Evolutionary conservation across 257 asterid species (phyloP).

Genomic region (Scutellaria baicalensis): DNA sequence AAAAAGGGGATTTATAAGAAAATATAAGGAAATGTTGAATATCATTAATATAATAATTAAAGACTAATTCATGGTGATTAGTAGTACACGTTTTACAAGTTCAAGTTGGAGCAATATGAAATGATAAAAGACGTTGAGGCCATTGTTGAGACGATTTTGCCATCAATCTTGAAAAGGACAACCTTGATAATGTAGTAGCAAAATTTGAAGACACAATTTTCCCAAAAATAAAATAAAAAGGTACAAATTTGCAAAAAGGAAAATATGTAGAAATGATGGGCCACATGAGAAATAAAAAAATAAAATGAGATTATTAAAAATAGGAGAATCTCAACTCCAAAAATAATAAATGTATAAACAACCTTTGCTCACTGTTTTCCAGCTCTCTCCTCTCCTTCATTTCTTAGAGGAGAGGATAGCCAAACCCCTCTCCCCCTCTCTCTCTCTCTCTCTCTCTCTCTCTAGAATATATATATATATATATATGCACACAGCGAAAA

Average conservation of each 20-base stretch:
- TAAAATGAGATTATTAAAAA: not conserved
- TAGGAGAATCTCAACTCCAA: not conserved
- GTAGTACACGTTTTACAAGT: not conserved
- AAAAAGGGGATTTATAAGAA: not conserved
- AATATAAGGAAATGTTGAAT: not conserved
- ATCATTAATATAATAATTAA: too few species aligned
- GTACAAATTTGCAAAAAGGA: not conserved
- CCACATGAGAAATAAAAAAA: not conserved
- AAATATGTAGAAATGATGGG: not conserved
- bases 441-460: constrained; percentile 16
- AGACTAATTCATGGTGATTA: not conserved
- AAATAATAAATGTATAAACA: constrained; percentile 16
- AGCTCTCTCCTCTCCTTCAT: constrained; percentile 14
- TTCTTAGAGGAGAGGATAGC: constrained; percentile 36
- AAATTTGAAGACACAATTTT: too few species aligned
- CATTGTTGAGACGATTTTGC: not conserved
- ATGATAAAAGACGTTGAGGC: not conserved
- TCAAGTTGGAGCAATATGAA: not conserved
- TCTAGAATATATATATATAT: not conserved
- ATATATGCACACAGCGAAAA: not conserved
- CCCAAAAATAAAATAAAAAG: not conserved
- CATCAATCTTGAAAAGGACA: constrained; percentile 12
- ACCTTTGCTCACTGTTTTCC: constrained; percentile 21
- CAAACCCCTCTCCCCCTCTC: constrained; percentile 17
- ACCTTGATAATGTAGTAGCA: not conserved